These are phyloP conservation scores for Tetrahymena thermophila DNA, from an alignment of 73 alveolate genomes.

Conservation along the genomic window DNA sequence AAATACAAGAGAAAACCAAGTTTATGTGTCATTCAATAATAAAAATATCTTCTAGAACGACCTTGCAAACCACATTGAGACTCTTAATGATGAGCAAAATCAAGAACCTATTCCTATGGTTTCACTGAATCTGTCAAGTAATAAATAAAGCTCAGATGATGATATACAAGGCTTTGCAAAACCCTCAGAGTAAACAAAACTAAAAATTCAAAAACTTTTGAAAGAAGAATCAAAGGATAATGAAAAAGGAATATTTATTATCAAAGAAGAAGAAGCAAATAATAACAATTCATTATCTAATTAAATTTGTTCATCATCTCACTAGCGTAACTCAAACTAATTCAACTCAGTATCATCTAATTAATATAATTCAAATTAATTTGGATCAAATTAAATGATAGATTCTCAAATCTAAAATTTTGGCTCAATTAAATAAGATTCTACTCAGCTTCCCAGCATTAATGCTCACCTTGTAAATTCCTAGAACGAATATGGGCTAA, in stretches of 20 bases:
- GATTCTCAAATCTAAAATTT: neutral
- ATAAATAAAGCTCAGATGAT: neutral
- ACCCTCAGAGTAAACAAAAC: neutral
- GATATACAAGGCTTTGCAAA: neutral
- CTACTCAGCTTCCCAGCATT: neutral
- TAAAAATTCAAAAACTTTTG: neutral
- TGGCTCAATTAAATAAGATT: neutral
- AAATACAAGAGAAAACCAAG: neutral
- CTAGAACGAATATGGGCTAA: neutral
- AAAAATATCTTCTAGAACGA: neutral
- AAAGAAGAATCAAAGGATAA: neutral
- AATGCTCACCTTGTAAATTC: neutral
- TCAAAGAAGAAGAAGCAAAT: neutral
- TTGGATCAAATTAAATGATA: neutral
- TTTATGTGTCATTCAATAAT: neutral
- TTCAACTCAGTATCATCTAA: neutral
- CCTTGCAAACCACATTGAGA: neutral
- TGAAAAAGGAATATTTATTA: neutral
- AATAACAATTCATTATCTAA: neutral
- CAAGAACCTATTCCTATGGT: neutral
- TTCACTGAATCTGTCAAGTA: neutral
- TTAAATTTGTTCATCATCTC: neutral
- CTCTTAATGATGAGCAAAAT: neutral
- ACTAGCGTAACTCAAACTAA: neutral
- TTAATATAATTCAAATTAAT: neutral